Conservation (phyloP, 1,139 yeast species). For the Hyphopichia pseudoburtonii region DNA sequence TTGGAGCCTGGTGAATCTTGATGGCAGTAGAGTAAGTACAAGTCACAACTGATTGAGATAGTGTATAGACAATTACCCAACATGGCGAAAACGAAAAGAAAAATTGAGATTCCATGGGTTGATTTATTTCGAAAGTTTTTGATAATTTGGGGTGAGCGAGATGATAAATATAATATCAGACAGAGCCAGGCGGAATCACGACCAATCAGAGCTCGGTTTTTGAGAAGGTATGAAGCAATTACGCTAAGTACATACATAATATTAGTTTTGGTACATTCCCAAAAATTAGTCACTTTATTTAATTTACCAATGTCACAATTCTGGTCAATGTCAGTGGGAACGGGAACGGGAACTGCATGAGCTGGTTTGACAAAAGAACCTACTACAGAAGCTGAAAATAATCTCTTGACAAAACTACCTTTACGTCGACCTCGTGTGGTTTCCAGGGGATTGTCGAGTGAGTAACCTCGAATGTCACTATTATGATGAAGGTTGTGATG, state of each 20-base stretch:
- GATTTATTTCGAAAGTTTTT: constrained; percentile 30
- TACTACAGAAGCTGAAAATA: not conserved
- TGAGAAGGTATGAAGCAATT: not conserved
- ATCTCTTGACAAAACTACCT: constrained; percentile 2
- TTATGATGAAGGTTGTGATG: not conserved
- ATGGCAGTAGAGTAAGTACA: constrained; percentile 17
- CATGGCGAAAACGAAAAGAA: constrained; percentile 37
- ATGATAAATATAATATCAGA: constrained; percentile 65
- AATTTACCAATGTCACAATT: no score
- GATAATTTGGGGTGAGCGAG: constrained; percentile 77
- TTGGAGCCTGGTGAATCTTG: constrained; percentile 5
- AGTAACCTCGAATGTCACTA: not conserved
- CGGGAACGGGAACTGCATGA: constrained; percentile 2
- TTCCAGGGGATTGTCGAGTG: not conserved
- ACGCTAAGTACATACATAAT: not conserved
- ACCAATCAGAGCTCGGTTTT: constrained; percentile 34
- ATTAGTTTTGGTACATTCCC: no score
- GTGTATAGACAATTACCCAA: constrained; percentile 38
- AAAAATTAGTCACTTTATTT: no score
- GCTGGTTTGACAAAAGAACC: constrained; percentile 2
- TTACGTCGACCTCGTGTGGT: constrained; percentile 1
- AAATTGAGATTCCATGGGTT: constrained; percentile 38
- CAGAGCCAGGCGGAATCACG: constrained; percentile 72
- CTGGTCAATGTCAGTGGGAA: no score
- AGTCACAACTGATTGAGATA: constrained; percentile 30